Conservation (phyloP, 1,139 yeast genomes). For the Groenewaldozyma auringiensis region DNA sequence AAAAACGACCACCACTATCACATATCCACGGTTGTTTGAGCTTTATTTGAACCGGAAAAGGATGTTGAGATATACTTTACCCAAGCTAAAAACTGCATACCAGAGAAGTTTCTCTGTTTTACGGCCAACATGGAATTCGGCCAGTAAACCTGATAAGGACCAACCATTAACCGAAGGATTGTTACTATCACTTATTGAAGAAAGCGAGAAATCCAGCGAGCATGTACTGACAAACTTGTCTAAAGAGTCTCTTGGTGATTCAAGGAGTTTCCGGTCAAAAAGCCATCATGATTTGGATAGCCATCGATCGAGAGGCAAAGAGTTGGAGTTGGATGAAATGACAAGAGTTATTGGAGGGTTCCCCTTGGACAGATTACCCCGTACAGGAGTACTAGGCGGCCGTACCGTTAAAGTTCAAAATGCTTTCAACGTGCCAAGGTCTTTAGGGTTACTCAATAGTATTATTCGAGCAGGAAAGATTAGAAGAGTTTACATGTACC, state of each 20-base stretch:
- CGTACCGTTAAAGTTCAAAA: conserved; percentile 25
- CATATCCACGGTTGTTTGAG: too few species aligned
- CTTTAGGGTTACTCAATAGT: conserved; percentile 24
- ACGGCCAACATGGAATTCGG: not conserved
- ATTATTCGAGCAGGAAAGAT: conserved; percentile 27
- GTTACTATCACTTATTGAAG: conserved; percentile 1
- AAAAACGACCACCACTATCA: too few species aligned
- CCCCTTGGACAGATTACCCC: conserved; percentile 19
- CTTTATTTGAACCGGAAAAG: too few species aligned
- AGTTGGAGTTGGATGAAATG: conserved; percentile 1
- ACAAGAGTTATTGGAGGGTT: conserved; percentile 8
- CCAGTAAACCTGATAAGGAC: conserved; percentile 4
- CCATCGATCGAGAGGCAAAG: not conserved
- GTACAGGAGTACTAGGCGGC: conserved; percentile 32
- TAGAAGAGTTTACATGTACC: conserved; percentile 23
- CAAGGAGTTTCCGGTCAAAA: not conserved
- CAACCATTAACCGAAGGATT: conserved; percentile 4
- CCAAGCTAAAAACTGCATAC: not conserved
- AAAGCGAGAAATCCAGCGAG: not conserved
- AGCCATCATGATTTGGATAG: not conserved
- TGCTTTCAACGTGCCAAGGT: conserved; percentile 19
- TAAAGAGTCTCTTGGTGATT: not conserved
- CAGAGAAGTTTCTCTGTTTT: not conserved
- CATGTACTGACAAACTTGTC: not conserved
- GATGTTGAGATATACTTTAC: not conserved